Percentiles rank a stretch among this genome's conserved stretches.
Conservation (phyloP, 2,329 filamentous ascomycete genomes). For the Microdochium trichocladiopsis region DNA sequence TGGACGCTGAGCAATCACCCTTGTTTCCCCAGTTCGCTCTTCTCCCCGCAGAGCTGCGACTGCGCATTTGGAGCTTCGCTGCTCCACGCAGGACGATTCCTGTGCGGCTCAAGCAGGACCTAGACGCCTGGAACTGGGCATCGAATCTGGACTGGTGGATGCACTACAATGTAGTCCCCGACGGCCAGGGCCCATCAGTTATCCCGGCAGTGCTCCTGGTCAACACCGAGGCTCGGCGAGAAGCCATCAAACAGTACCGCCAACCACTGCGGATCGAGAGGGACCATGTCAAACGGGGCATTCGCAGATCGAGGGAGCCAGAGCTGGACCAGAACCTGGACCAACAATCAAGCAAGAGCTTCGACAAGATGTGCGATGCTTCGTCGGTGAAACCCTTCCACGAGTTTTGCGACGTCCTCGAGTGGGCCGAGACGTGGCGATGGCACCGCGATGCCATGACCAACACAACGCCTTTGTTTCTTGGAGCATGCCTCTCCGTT, state of each 20-base stretch:
- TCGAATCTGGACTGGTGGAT: conserved; percentile 3
- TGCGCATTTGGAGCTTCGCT: conserved; percentile 1
- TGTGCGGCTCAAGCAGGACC: conserved; percentile 2
- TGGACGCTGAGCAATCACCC: neutral
- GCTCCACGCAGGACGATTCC: neutral
- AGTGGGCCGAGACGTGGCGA: conserved; percentile 7
- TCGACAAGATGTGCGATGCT: conserved; percentile 1
- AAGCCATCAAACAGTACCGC: conserved; percentile 1
- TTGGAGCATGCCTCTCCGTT: conserved; percentile 11
- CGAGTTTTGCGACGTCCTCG: conserved; percentile 7
- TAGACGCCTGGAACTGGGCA: conserved; percentile 1
- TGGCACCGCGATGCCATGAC: conserved; percentile 3
- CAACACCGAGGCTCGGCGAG: conserved; percentile 1
- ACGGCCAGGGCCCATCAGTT: neutral
- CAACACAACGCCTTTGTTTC: conserved; percentile 7
- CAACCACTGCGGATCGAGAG: neutral
- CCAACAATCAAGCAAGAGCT: neutral
- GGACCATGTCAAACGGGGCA: neutral
- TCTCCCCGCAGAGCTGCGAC: conserved; percentile 2
- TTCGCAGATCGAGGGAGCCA: neutral
- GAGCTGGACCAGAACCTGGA: neutral
- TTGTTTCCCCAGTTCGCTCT: conserved; percentile 1
- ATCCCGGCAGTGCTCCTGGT: neutral
- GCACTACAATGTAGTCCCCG: conserved; percentile 1
- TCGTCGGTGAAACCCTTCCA: conserved; percentile 6